Conservation (phyloP, 2,329 filamentous ascomycete species). For the Stylonectria norvegica region DNA sequence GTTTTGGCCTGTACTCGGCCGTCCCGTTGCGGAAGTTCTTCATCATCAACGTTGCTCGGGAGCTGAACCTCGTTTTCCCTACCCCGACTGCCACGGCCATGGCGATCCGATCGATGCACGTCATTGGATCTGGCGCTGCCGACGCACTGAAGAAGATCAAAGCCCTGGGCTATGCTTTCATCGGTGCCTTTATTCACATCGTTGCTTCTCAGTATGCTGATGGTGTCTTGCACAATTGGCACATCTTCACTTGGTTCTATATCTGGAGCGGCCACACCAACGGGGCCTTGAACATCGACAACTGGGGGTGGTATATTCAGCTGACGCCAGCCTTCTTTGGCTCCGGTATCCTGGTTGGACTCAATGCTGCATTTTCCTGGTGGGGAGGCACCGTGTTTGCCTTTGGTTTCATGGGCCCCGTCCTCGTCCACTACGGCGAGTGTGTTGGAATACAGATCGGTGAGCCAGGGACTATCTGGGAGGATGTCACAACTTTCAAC, state of each 20-base stretch:
- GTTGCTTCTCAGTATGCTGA: slow-evolving; percentile 57
- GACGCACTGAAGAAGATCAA: slow-evolving; percentile 56
- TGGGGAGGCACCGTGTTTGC: slow-evolving; percentile 53
- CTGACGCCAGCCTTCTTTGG: slow-evolving; percentile 60
- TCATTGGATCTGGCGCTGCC: slow-evolving; percentile 46
- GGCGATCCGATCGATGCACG: slow-evolving; percentile 62
- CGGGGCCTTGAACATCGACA: slow-evolving; percentile 50
- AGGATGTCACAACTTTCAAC: slow-evolving; percentile 28
- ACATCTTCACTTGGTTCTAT: slow-evolving; percentile 51
- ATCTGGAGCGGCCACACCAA: slow-evolving; percentile 53
- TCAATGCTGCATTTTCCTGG: slow-evolving; percentile 57
- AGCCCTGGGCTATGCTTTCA: slow-evolving; percentile 50
- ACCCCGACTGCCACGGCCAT: slow-evolving; percentile 58
- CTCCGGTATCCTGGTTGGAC: slow-evolving; percentile 47
- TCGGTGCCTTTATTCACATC: slow-evolving; percentile 48
- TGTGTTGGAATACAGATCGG: slow-evolving; percentile 42
- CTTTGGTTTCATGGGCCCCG: slow-evolving; percentile 50
- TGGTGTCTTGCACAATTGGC: slow-evolving; percentile 60
- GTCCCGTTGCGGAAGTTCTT: slow-evolving; percentile 65
- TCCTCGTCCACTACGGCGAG: slow-evolving; percentile 48
- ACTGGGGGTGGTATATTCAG: slow-evolving; percentile 60
- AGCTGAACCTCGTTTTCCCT: slow-evolving; percentile 58
- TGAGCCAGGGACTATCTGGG: slow-evolving; percentile 29
- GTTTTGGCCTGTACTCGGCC: slow-evolving; percentile 63
- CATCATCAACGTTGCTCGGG: slow-evolving; percentile 61